Base-by-base conservation (phyloP, 2,329 filamentous ascomycete species). In the Fusarium subglutinans region DNA sequence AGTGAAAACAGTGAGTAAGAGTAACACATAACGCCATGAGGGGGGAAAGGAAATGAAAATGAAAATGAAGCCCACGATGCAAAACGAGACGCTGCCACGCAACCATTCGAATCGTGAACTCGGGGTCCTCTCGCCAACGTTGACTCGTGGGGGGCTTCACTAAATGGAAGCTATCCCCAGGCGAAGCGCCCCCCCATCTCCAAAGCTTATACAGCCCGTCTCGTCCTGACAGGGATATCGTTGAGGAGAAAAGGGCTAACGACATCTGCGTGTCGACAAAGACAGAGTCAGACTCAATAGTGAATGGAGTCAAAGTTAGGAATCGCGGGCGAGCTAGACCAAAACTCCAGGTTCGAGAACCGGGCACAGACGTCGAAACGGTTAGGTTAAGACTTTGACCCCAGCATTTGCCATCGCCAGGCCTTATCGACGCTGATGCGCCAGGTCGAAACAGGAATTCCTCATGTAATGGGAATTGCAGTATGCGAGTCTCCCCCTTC, bases 381-480 rank as follows among this genome's bases (percentile, higher is more conserved):
- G 57, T 54, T 61, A 69, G 55, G 17, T 57, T 45, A 47, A 57
- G 68, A 69, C 35, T 68, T 15, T 40, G 65, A 73, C 66, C 70
- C 66, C 70, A 50, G 59, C 64, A 57, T 64, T 59, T 47, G 59
- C 51, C 30, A 70, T 57, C 53, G 63, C 54, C 48, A 66, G 56
- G 51, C 55, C 38, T 48, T 41, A 69, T 56, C 41, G 47, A 54
- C 26, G 64, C 62, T 54, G 67, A 64, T 65, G 66, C 62, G 57
- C 70, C 66, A 73, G 41, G 65, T 73, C 70, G 40, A 71, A 73
- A 53, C 48, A 48, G 70, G 70, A 73, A 64, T 51, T 68, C 61
- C 69, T 73, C 66, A 73, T 70, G 70, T 73, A 73, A 73, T 73
- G 71, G 61, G 66, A 70, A 73, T 71, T 71, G 47, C 20, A 65